These are phyloP conservation scores for Aquilaria yunnanensis DNA, from an alignment of 345 rosid genomes.

Conservation along the genomic window DNA sequence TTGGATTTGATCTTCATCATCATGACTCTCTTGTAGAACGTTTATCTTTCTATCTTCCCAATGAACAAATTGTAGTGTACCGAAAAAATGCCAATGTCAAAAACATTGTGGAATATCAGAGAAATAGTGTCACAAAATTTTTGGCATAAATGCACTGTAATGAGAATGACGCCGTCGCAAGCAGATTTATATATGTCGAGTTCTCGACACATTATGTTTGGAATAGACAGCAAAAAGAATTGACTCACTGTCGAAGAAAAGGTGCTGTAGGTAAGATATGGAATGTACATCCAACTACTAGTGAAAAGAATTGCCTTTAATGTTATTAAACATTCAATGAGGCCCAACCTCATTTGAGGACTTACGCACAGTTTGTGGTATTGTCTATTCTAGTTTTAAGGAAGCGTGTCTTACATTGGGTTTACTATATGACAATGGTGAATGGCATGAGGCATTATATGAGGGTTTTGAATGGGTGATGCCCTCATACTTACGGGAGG, in stretches of 20 bases:
- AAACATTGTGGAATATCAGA: too few relatives aligned
- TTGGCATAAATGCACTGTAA: too few relatives aligned
- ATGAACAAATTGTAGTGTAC: not conserved
- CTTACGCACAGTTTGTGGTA: not conserved
- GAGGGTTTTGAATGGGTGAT: not conserved
- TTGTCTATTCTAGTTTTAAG: not conserved
- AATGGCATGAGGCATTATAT: not conserved
- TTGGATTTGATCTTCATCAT: not conserved
- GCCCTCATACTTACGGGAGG: not conserved
- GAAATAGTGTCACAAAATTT: too few relatives aligned
- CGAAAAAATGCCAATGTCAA: too few relatives aligned
- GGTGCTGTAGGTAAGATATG: not conserved
- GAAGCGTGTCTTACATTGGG: not conserved
- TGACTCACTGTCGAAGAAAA: not conserved
- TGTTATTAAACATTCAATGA: too few relatives aligned
- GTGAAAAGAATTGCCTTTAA: too few relatives aligned
- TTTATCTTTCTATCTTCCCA: not conserved
- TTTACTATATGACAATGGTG: not conserved
- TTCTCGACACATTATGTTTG: not conserved
- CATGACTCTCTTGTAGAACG: not conserved
- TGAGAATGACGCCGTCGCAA: too few relatives aligned
- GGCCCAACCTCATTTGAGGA: not conserved
- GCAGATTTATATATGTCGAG: too few relatives aligned
- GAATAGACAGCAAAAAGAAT: not conserved
- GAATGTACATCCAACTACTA: too few relatives aligned